These are phyloP conservation scores for Lepidium aucheri DNA, from an alignment of 345 rosid genomes.

Conservation along the genomic window DNA sequence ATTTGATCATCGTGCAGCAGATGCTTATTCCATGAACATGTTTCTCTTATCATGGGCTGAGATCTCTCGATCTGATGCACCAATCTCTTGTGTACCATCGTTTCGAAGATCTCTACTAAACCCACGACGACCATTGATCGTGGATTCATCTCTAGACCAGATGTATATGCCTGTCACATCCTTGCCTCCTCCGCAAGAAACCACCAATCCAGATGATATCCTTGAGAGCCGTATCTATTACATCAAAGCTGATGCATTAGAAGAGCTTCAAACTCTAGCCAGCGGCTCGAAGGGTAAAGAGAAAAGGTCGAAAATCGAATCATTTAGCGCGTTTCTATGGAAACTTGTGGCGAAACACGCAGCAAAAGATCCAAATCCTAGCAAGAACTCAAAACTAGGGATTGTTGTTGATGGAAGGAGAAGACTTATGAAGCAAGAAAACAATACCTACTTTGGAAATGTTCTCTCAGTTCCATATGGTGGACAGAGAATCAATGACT, in stretches of 20 bases:
- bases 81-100: conserved; percentile 34
- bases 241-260: conserved; percentile 25
- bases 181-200: conserved; percentile 36
- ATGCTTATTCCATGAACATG: conserved; percentile 63
- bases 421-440: conserved; percentile 21
- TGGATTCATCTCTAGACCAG: conserved; percentile 32
- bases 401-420: conserved; percentile 60
- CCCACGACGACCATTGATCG: conserved; percentile 34
- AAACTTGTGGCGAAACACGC: conserved; percentile 41
- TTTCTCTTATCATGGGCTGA: conserved; percentile 65
- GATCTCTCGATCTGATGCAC: conserved; percentile 29
- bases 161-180: conserved; percentile 41
- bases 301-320: conserved; percentile 46
- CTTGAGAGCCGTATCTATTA: conserved; percentile 52
- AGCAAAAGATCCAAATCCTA: not conserved
- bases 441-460: conserved; percentile 27
- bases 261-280: conserved; percentile 33
- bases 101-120: conserved; percentile 48
- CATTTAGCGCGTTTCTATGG: conserved; percentile 62
- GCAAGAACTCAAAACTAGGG: conserved; percentile 37
- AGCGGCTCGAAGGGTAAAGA: not conserved
- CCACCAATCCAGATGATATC: not conserved
- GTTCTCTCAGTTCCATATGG: conserved; percentile 59
- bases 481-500: conserved; percentile 19
- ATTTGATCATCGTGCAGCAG: conserved; percentile 68